Base-by-base conservation (phyloP, 495 filamentous ascomycete genomes). In the Annulohypoxylon bovei region DNA sequence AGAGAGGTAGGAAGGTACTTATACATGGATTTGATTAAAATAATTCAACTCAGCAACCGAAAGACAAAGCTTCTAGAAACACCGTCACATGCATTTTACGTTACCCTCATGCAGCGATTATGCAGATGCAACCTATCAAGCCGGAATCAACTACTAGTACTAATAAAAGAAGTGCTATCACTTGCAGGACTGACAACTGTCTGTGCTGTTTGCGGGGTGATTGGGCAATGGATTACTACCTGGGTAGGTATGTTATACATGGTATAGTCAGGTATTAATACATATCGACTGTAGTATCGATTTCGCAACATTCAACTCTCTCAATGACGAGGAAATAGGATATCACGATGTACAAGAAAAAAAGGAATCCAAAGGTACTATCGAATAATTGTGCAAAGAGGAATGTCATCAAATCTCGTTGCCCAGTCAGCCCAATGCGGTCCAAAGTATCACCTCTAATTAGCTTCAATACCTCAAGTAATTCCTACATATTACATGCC, bases 391-490 rank as follows among this genome's bases (percentile, higher is more conserved):
- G 6, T n/a, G 30, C 18, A 37, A 30, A 44, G 40, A 27, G 44
- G 57, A 62, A 71, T 66, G 62, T 44, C 68, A 71, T 66, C 63
- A 59, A 70, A 72, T 72, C 42, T 60, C 42, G 71, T 72, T 74
- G 68, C 71, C 74, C 61, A 65, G 65, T 54, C 68, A 74, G 53
- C 59, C 33, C 63, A 54, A 32, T 67, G 33, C 54, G 22, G 50
- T 56, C 55, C 14, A 57, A 53, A 23, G 32, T 49, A 30, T 9
- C 18, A 25, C 14, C n/a, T 33, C 53, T 61, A 49, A 57, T 63
- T 63, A 61, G 37, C 50, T 44, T 27, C 16, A 47, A 52, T 42
- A 40, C 52, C 28, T 55, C 30, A n/a, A 27, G 3, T 56, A 18
- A 20, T 53, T 47, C 7, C 4, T 47, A 5, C 40, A 32, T 32